Percentiles rank a stretch among this genome's conserved stretches.
Conservation (phyloP, 257 asterid species). For the Cinchona pubescens region DNA sequence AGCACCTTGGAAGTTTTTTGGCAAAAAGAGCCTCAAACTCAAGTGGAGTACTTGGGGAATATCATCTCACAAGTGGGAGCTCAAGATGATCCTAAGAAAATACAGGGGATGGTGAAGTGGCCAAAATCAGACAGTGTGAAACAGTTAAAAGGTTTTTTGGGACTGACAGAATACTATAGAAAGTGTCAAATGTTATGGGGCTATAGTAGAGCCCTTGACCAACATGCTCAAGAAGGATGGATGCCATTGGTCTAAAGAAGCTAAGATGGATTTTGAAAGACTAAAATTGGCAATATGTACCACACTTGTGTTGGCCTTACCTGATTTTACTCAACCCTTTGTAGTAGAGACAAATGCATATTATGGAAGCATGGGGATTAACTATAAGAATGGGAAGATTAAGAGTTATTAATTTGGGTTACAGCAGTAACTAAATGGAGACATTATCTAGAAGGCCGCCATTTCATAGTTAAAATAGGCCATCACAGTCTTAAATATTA, state of each 20-base stretch:
- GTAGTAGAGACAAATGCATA: background rate
- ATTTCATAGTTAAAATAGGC: background rate
- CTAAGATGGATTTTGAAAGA: too few relatives aligned
- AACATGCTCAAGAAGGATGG: background rate
- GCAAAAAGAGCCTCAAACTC: too few relatives aligned
- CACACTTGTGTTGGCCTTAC: background rate
- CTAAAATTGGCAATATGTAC: background rate
- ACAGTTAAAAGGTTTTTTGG: too few relatives aligned
- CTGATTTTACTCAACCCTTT: background rate
- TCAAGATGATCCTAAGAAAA: too few relatives aligned
- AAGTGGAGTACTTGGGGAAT: too few relatives aligned
- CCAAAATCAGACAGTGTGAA: too few relatives aligned
- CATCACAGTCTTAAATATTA: background rate
- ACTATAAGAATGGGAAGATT: background rate
- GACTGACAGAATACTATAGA: background rate
- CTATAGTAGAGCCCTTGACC: background rate
- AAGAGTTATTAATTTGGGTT: background rate
- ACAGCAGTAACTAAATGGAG: background rate
- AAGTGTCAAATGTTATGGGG: background rate
- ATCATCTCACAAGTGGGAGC: too few relatives aligned
- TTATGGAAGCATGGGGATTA: too few relatives aligned
- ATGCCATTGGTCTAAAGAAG: background rate
- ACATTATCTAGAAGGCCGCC: background rate
- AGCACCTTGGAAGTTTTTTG: too few relatives aligned
- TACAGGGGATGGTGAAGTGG: too few relatives aligned